A percentile compares a stretch with the other conserved stretches of the same genome.
phyloP scores from a whole-genome alignment of 208 protist genomes.

The Trypanosomatidae sp. region DNA sequence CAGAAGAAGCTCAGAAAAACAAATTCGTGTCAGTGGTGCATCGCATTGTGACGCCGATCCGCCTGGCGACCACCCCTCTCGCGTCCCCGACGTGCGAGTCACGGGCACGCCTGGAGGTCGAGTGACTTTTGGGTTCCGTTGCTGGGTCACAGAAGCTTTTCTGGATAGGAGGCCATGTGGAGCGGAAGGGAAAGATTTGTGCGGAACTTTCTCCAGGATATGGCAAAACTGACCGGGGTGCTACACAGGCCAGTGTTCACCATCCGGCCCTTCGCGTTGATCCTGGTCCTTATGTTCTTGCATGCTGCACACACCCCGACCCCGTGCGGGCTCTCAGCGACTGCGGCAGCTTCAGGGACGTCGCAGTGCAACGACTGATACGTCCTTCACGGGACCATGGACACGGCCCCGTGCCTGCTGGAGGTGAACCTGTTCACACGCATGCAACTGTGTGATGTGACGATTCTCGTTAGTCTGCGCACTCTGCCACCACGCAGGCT shows the following conservation, averaged over 20 bases:
- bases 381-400: conserved; percentile 25
- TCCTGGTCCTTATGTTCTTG: conserved; percentile 1
- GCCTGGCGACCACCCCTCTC: conserved; percentile 13
- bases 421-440: conserved; percentile 22
- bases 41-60: conserved; percentile 10
- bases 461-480: conserved; percentile 11
- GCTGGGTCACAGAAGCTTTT: conserved; percentile 1
- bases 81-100: conserved; percentile 11
- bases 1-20: not conserved
- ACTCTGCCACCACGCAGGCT: conserved; percentile 18
- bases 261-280: conserved; percentile 3
- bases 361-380: conserved; percentile 11
- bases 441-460: conserved; percentile 10
- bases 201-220: conserved; percentile 14
- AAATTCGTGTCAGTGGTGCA: not conserved
- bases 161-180: conserved; percentile 16
- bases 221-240: conserved; percentile 10
- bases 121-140: not conserved
- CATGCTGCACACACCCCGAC: conserved; percentile 16
- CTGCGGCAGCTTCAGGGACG: conserved; percentile 28
- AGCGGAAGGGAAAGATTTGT: conserved; percentile 11
- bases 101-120: conserved; percentile 7
- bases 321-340: conserved; percentile 7
- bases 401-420: conserved; percentile 25
- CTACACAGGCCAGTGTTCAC: not conserved